These are phyloP conservation scores for Fusarium nurragi DNA, from an alignment of 2,329 filamentous ascomycete genomes.

Conservation along the genomic window DNA sequence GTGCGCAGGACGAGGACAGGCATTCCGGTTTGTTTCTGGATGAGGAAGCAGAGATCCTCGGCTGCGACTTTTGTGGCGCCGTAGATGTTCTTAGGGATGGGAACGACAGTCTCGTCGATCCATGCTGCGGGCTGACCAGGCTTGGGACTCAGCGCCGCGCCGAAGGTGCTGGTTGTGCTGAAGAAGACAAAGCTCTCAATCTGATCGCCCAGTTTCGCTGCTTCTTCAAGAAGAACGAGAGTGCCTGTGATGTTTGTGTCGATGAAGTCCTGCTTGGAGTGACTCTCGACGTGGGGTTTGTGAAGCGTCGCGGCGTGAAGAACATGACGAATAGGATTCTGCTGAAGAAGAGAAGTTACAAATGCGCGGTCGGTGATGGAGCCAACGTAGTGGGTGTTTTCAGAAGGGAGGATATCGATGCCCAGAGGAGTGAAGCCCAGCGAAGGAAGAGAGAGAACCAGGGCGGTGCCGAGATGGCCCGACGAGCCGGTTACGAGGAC, in stretches of 20 bases:
- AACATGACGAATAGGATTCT: constrained; percentile 52
- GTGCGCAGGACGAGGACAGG: constrained; percentile 57
- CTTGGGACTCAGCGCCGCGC: constrained; percentile 51
- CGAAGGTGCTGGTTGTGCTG: constrained; percentile 59
- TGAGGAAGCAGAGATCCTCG: constrained; percentile 57
- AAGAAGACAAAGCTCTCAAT: constrained; percentile 56
- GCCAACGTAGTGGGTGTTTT: constrained; percentile 50
- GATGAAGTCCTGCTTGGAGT: constrained; percentile 56
- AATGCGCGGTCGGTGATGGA: constrained; percentile 51
- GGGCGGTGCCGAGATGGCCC: constrained; percentile 57
- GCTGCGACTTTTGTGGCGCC: constrained; percentile 60
- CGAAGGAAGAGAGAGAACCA: constrained; percentile 55
- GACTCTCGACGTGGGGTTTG: constrained; percentile 58
- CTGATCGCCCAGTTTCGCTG: constrained; percentile 37
- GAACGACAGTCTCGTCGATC: constrained; percentile 55
- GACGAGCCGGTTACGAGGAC: constrained; percentile 59
- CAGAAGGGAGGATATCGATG: constrained; percentile 54
- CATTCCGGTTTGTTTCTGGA: constrained; percentile 52
- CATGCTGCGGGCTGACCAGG: constrained; percentile 52
- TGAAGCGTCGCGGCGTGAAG: constrained; percentile 58
- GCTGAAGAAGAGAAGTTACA: constrained; percentile 46
- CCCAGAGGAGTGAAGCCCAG: constrained; percentile 54
- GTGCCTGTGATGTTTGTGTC: constrained; percentile 58
- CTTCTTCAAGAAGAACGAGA: constrained; percentile 53
- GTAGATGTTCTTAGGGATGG: constrained; percentile 59